Percentiles rank a stretch among this genome's conserved stretches.
These are phyloP conservation scores for Colletotrichum tabaci DNA, from an alignment of 2,329 filamentous ascomycete genomes.

Conservation along the genomic window DNA sequence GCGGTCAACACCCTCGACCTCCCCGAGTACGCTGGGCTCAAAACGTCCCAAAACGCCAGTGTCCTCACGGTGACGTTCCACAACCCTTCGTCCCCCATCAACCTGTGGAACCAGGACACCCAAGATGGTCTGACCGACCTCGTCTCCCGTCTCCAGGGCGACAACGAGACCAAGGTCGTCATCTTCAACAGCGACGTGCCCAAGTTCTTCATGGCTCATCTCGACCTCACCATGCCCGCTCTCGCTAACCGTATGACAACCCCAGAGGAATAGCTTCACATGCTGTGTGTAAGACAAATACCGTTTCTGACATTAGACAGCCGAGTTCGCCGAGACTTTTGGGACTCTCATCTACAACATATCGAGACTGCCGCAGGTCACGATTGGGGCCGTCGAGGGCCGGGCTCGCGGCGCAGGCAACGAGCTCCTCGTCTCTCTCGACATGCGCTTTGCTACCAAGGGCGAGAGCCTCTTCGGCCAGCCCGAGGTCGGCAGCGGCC, in stretches of 20 bases:
- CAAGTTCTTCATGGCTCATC: background rate
- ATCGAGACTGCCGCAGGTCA: background rate
- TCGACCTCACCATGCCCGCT: background rate
- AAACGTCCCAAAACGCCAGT: background rate
- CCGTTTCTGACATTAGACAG: background rate
- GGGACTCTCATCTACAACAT: background rate
- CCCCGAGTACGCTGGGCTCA: background rate
- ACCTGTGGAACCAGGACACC: background rate
- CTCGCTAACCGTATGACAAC: background rate
- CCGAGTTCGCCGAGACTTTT: background rate
- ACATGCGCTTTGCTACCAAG: conserved; percentile 17
- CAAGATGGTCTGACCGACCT: background rate
- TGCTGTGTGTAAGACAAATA: background rate
- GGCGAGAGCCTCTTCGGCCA: background rate
- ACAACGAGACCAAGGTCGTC: background rate
- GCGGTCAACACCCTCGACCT: background rate
- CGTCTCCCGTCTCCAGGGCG: background rate
- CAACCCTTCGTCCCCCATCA: conserved; percentile 1
- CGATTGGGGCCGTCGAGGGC: conserved; percentile 1
- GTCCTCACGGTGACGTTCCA: background rate
- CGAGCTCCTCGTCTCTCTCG: background rate
- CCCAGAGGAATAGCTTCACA: no score
- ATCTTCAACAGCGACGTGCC: conserved; percentile 4
- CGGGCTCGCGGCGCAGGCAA: conserved; percentile 5
- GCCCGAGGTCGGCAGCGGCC: background rate